phyloP scores from a whole-genome alignment of 148 eudicot genomes.

The Salicornia ramosissima region DNA sequence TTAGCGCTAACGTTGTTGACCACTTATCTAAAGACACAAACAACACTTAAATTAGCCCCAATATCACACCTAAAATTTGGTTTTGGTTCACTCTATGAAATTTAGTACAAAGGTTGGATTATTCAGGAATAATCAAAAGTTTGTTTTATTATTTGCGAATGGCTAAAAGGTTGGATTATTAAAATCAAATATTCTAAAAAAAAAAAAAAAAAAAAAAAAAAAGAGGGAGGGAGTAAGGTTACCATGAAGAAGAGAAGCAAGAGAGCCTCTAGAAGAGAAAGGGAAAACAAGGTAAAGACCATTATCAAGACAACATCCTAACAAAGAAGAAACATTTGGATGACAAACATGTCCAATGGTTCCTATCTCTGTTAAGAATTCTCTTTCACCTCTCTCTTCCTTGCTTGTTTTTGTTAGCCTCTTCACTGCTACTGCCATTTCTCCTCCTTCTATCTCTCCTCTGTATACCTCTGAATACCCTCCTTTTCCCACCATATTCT shows the following conservation, averaged over 20 bases:
- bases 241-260: constrained; percentile 93
- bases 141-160: too few relatives aligned
- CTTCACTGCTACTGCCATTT: constrained; percentile 88
- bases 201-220: not conserved
- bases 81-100: too few relatives aligned
- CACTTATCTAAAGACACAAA: too few relatives aligned
- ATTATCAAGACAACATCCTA: constrained; percentile 85
- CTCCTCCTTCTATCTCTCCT: constrained; percentile 55
- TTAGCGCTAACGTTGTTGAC: too few relatives aligned
- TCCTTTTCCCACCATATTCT: constrained; percentile 88
- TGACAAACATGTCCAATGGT: constrained; percentile 86
- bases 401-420: constrained; percentile 46
- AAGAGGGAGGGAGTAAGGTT: not conserved
- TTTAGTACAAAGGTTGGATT: too few relatives aligned
- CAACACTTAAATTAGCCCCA: too few relatives aligned
- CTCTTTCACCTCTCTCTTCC: constrained; percentile 83
- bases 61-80: too few relatives aligned
- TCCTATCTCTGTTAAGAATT: constrained; percentile 89
- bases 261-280: constrained; percentile 77
- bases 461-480: constrained; percentile 89
- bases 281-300: constrained; percentile 79
- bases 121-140: too few relatives aligned
- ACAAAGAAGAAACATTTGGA: constrained; percentile 73
- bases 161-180: too few relatives aligned
- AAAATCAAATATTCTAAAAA: too few relatives aligned